phyloP scores from a whole-genome alignment of 139 green algal genomes.

The Picochlorum costavermella region DNA sequence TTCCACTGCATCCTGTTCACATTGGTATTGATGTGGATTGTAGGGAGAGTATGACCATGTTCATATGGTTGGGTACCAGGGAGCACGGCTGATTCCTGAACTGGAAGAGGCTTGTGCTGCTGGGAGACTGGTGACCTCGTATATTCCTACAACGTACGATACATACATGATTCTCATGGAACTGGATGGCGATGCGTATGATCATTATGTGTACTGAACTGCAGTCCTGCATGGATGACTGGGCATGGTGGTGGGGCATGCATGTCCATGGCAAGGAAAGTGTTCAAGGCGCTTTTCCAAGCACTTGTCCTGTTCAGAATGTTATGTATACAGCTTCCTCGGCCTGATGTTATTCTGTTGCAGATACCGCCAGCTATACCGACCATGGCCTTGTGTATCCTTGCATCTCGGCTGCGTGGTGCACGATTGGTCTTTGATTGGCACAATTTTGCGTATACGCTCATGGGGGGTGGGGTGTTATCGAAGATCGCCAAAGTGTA shows the following conservation, averaged over 20 bases:
- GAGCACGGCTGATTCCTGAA: conserved; percentile 34
- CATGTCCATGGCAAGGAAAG: no score
- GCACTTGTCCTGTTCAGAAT: conserved; percentile 48
- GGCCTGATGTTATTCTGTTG: conserved; percentile 49
- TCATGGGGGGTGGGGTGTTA: conserved; percentile 66
- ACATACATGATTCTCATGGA: not conserved
- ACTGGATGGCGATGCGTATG: conserved; percentile 4
- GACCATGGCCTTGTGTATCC: conserved; percentile 61
- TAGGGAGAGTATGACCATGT: conserved; percentile 22
- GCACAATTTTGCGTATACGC: conserved; percentile 92
- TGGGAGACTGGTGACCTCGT: conserved; percentile 22
- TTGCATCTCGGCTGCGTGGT: conserved; percentile 48
- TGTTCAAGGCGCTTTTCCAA: conserved; percentile 59
- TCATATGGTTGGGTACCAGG: conserved; percentile 51
- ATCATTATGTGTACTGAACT: not conserved
- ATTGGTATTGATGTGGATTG: no score
- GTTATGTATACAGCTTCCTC: conserved; percentile 44
- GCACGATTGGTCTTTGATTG: conserved; percentile 82
- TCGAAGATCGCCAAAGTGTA: conserved; percentile 44
- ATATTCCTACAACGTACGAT: conserved; percentile 2
- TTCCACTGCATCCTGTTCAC: no score
- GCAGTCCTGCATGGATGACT: conserved; percentile 16
- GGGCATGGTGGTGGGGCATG: no score
- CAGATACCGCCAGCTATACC: conserved; percentile 89
- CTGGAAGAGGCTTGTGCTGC: conserved; percentile 16